Conservation (phyloP, 2,329 filamentous ascomycete species). For the Coleophoma crateriformis region DNA sequence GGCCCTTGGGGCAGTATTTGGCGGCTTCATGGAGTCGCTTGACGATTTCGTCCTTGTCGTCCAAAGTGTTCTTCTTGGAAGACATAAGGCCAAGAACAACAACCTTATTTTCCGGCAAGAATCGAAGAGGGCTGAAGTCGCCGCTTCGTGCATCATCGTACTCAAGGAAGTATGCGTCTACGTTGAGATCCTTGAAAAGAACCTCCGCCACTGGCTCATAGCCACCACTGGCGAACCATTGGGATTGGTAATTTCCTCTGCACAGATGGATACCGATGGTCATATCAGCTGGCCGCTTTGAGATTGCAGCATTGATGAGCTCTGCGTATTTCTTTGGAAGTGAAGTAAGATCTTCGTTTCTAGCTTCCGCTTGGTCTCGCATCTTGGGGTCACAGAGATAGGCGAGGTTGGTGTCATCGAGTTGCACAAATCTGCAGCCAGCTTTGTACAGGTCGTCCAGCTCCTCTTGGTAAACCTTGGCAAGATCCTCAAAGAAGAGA, state of each 20-base stretch:
- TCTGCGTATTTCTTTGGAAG: conserved; percentile 64
- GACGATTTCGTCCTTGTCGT: conserved; percentile 60
- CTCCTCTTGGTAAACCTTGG: conserved; percentile 45
- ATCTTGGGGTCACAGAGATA: conserved; percentile 70
- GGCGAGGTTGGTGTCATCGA: conserved; percentile 51
- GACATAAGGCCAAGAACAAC: conserved; percentile 59
- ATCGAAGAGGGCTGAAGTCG: conserved; percentile 58
- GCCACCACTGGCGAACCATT: conserved; percentile 59
- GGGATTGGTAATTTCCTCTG: conserved; percentile 58
- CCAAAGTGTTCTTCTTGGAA: conserved; percentile 54
- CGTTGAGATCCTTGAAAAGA: conserved; percentile 55
- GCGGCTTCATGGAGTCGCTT: conserved; percentile 51
- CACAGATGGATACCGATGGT: conserved; percentile 73
- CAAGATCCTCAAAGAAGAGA: conserved; percentile 44
- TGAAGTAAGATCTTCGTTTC: conserved; percentile 47
- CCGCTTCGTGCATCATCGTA: conserved; percentile 60
- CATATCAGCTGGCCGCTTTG: conserved; percentile 59
- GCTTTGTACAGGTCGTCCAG: conserved; percentile 43
- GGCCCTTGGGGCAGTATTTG: conserved; percentile 62
- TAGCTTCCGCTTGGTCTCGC: conserved; percentile 61
- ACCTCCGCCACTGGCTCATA: conserved; percentile 63
- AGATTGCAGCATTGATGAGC: conserved; percentile 67
- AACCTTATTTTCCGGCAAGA: conserved; percentile 53
- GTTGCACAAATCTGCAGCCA: conserved; percentile 44
- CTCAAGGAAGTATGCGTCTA: conserved; percentile 63